Conservation (phyloP, 2,329 filamentous ascomycete genomes). For the Xylaria sp. region DNA sequence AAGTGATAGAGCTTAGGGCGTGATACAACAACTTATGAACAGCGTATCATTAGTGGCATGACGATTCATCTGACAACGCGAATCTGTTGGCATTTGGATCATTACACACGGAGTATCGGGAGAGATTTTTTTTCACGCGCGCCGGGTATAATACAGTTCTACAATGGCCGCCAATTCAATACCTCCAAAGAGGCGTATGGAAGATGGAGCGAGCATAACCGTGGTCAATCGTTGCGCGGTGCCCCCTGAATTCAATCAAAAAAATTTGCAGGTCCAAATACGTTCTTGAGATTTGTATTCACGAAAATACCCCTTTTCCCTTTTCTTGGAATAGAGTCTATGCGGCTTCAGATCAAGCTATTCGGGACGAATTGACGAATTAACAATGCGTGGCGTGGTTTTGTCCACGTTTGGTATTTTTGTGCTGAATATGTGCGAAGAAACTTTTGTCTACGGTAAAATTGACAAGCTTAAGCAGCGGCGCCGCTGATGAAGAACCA, state of each 20-base stretch:
- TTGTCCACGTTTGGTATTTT: constrained; percentile 21
- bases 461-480: constrained; percentile 64
- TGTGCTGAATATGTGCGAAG: constrained; percentile 18
- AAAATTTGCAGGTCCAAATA: neutral
- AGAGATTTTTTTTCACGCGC: too few relatives aligned
- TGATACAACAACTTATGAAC: neutral
- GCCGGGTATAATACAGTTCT: neutral
- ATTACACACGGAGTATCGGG: neutral
- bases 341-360: constrained; percentile 13
- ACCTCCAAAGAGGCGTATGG: neutral
- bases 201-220: neutral
- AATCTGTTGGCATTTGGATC: neutral
- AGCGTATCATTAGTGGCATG: neutral
- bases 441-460: constrained; percentile 41
- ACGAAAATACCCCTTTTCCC: neutral
- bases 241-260: neutral
- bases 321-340: constrained; percentile 3
- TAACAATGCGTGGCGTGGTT: constrained; percentile 24
- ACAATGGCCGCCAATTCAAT: neutral
- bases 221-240: neutral
- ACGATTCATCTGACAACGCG: neutral
- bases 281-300: neutral
- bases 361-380: constrained; percentile 15
- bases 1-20: neutral
- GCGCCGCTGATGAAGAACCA: constrained; percentile 99